These are phyloP conservation scores for Microbotryomycetes sp. DNA, from an alignment of 1,284 basidiomycete genomes.

Conservation along the genomic window DNA sequence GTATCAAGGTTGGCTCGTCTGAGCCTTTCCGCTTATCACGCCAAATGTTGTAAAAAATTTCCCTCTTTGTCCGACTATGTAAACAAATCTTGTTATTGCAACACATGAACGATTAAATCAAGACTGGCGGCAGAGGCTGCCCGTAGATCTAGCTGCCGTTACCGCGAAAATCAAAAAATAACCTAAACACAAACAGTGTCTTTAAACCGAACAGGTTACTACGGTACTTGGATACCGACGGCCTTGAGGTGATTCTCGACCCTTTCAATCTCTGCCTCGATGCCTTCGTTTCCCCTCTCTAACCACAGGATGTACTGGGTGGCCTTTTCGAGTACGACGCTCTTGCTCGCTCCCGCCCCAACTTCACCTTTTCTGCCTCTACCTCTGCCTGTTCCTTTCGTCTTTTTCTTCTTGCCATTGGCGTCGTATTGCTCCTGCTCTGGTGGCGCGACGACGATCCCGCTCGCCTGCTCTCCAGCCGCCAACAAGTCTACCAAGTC, in stretches of 20 bases:
- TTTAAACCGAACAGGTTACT: background rate
- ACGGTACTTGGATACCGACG: background rate
- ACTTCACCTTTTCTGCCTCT: conserved; percentile 34
- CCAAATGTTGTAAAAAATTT: no score
- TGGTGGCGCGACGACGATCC: conserved; percentile 18
- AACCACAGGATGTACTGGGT: conserved; percentile 32
- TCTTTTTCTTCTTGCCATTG: conserved; percentile 10
- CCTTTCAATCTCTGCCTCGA: conserved; percentile 27
- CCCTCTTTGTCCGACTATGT: no score
- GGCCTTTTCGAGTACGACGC: conserved; percentile 31
- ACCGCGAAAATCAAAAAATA: background rate
- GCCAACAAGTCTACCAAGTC: conserved; percentile 33
- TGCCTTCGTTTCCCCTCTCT: conserved; percentile 29
- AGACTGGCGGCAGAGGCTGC: no score
- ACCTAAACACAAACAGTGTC: background rate
- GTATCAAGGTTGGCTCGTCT: conserved; percentile 28
- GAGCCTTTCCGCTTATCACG: no score
- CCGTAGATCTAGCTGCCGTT: no score
- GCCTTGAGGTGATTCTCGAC: conserved; percentile 15
- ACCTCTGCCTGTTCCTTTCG: conserved; percentile 24
- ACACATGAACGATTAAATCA: no score
- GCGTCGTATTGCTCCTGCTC: background rate
- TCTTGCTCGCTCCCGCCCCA: conserved; percentile 33
- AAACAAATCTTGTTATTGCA: no score
- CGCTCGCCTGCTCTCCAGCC: conserved; percentile 51